phyloP scores from a whole-genome alignment of 495 filamentous ascomycete genomes.

The Penicillium cinerascens region DNA sequence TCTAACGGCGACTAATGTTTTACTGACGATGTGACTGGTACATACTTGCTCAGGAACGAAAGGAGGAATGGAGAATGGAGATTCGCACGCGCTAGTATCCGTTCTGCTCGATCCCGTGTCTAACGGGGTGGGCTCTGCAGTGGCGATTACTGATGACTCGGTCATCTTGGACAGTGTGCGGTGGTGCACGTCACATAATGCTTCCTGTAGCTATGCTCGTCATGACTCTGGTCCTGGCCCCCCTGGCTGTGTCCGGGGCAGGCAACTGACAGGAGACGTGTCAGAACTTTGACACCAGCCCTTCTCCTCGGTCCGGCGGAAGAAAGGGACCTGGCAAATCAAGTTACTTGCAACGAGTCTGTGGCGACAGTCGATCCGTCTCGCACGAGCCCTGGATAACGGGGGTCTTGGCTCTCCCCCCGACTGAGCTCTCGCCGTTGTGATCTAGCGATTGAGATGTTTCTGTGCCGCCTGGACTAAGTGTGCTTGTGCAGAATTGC shows the following conservation, averaged over 20 bases:
- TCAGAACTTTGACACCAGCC: not conserved
- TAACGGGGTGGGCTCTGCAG: not conserved
- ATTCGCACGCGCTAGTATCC: not conserved
- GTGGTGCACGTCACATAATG: not conserved
- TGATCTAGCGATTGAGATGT: not conserved
- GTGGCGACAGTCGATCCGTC: conserved; percentile 5
- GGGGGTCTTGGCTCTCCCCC: not conserved
- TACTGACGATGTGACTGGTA: not conserved
- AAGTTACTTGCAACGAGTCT: not conserved
- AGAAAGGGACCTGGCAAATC: conserved; percentile 1
- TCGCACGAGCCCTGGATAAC: conserved; percentile 1
- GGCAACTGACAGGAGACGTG: not conserved
- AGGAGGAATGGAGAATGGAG: not conserved
- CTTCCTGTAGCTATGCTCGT: not conserved
- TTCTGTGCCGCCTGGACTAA: not conserved
- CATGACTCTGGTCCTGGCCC: not conserved
- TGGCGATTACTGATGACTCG: not conserved
- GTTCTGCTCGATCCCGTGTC: not conserved
- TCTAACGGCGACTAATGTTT: not conserved
- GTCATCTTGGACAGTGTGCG: not conserved
- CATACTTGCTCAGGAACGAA: not conserved
- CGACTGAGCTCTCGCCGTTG: not conserved
- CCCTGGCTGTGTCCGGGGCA: not conserved
- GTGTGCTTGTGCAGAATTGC: not conserved
- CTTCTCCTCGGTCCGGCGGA: not conserved